Evolutionary conservation across 805 yeast species (phyloP).

Genomic region (Grigorovia humatica): DNA sequence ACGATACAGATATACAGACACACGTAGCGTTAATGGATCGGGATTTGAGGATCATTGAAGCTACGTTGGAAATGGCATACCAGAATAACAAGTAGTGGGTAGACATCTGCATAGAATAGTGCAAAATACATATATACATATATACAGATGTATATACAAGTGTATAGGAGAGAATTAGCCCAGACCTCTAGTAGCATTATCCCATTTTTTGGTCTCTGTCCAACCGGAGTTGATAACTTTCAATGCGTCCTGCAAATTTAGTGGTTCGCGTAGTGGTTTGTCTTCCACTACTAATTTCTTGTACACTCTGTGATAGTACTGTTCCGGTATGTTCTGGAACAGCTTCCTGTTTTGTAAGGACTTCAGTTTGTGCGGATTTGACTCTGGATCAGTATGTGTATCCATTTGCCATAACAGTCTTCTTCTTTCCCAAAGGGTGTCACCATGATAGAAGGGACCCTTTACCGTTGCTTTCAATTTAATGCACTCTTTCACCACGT

Average conservation of each 20-base stretch:
- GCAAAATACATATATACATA: constrained; percentile 1
- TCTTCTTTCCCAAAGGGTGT: constrained; percentile 57
- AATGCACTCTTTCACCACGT: constrained; percentile 25
- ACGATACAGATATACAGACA: constrained; percentile 37
- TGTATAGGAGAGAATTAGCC: background rate
- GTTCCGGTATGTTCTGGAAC: constrained; percentile 32
- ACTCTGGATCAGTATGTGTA: background rate
- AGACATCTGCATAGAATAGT: background rate
- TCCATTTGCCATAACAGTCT: constrained; percentile 50
- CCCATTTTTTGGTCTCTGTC: constrained; percentile 72
- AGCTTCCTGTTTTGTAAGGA: constrained; percentile 11
- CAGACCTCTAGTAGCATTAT: constrained; percentile 31
- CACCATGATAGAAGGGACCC: constrained; percentile 42
- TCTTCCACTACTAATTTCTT: constrained; percentile 60
- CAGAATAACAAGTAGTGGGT: constrained; percentile 1
- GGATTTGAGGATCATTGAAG: constrained; percentile 60
- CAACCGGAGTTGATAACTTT: constrained; percentile 75
- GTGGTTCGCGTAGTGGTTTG: constrained; percentile 52
- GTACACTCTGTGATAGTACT: constrained; percentile 53
- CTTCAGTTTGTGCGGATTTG: background rate
- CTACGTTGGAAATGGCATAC: constrained; percentile 33
- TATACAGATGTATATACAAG: background rate
- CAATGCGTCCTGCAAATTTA: constrained; percentile 66
- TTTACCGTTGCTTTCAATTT: constrained; percentile 25
- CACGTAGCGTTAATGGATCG: constrained; percentile 64